Evolutionary conservation across 331 rosid genomes (phyloP).

Genomic region (Telfairia occidentalis): DNA sequence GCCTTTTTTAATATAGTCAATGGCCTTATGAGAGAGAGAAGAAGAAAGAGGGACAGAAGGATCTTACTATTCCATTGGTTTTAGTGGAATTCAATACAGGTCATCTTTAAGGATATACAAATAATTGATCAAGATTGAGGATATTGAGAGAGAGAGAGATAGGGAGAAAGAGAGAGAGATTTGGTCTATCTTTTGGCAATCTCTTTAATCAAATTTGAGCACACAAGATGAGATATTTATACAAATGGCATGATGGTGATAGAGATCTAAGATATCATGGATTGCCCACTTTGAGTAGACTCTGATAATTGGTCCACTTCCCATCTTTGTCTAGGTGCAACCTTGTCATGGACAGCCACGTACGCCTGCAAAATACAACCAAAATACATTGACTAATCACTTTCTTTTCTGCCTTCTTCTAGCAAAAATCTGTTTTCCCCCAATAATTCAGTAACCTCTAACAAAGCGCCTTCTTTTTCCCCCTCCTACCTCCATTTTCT

Average conservation of each 20-base stretch:
- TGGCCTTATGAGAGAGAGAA: slow-evolving; percentile 16
- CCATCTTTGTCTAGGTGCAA: slow-evolving; percentile 46
- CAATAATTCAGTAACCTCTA: slow-evolving; percentile 21
- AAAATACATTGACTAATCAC: slow-evolving; percentile 12
- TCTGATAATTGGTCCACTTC: slow-evolving; percentile 35
- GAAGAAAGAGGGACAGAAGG: neutral
- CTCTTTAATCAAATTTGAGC: neutral
- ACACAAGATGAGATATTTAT: neutral
- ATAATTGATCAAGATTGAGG: slow-evolving; percentile 14
- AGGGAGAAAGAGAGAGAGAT: slow-evolving; percentile 2
- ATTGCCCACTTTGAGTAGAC: slow-evolving; percentile 27
- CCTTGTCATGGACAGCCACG: slow-evolving; percentile 39
- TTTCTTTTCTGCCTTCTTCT: slow-evolving; percentile 6
- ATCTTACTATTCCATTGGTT: slow-evolving; percentile 13
- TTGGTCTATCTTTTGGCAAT: slow-evolving; percentile 1
- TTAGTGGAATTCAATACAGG: slow-evolving; percentile 12
- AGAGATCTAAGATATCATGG: slow-evolving; percentile 25
- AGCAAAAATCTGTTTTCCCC: slow-evolving; percentile 14
- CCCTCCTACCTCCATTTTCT: slow-evolving; percentile 46
- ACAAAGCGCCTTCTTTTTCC: neutral
- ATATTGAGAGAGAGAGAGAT: slow-evolving; percentile 1
- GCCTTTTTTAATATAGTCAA: slow-evolving; percentile 20
- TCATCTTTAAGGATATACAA: slow-evolving; percentile 16
- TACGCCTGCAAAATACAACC: slow-evolving; percentile 30
- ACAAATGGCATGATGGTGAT: slow-evolving; percentile 14